These are phyloP conservation scores for Fusarium verticillioides DNA, from an alignment of 2,329 filamentous ascomycete genomes.

Conservation along the genomic window DNA sequence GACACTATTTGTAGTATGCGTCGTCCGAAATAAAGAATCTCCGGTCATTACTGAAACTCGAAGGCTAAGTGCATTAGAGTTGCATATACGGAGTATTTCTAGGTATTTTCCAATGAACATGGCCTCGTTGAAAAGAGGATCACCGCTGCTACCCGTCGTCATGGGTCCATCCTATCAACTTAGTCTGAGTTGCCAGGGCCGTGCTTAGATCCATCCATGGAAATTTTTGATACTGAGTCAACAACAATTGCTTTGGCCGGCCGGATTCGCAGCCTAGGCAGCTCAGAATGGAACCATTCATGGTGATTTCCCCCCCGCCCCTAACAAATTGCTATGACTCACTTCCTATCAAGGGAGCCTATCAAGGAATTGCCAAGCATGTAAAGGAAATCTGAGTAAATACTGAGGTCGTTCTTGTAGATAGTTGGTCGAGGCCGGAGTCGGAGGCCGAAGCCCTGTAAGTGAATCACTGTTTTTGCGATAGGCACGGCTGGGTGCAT, in stretches of 20 bases:
- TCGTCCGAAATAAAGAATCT: neutral
- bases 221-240: conserved; percentile 8
- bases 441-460: conserved; percentile 16
- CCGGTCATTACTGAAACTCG: neutral
- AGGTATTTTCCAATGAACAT: neutral
- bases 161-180: neutral
- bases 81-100: neutral
- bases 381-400: neutral
- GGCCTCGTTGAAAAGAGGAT: conserved; percentile 2
- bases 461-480: conserved; percentile 15
- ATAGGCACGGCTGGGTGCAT: neutral
- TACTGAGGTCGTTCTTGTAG: neutral
- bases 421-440: neutral
- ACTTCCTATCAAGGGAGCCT: neutral
- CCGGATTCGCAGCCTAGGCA: conserved; percentile 14
- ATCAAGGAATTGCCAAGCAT: neutral
- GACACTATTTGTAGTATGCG: neutral
- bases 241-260: neutral
- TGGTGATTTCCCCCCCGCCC: neutral
- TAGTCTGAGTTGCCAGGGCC: neutral
- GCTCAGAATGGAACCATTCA: neutral
- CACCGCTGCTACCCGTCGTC: conserved; percentile 1
- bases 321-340: neutral
- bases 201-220: neutral
- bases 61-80: neutral